Percentiles rank a stretch among this genome's conserved stretches.
Evolutionary conservation across 495 filamentous ascomycete genomes (phyloP).

Genomic region (Diplogelasinospora grovesii): DNA sequence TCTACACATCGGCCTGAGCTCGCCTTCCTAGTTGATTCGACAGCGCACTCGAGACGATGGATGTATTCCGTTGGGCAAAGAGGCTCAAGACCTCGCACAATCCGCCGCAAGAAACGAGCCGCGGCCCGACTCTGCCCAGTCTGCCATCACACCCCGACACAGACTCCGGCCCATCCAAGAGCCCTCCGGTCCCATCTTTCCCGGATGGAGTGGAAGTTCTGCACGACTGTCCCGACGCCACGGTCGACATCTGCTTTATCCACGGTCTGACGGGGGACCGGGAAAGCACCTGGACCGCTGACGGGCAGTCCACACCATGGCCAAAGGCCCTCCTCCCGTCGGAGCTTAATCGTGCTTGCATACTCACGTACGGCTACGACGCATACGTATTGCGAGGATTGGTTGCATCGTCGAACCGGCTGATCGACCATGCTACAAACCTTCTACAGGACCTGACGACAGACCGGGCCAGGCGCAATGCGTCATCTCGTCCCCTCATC

Average conservation of each 20-base stretch:
- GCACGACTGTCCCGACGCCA: conserved; percentile 6
- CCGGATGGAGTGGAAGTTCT: conserved; percentile 4
- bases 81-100: background rate
- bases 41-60: conserved; percentile 2
- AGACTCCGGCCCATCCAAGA: background rate
- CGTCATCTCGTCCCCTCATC: background rate
- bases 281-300: conserved; percentile 4
- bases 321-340: background rate
- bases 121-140: too few species aligned
- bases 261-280: conserved; percentile 7
- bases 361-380: conserved; percentile 6
- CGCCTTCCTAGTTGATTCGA: conserved; percentile 1
- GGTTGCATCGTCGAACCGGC: background rate
- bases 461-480: background rate
- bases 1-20: background rate
- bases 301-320: background rate
- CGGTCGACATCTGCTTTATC: conserved; percentile 4
- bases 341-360: background rate
- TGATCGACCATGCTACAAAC: conserved; percentile 1
- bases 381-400: background rate
- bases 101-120: too few species aligned
- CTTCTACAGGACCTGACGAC: background rate
- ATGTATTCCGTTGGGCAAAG: background rate
- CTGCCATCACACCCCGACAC: background rate
- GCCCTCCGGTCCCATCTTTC: conserved; percentile 1